Evolutionary conservation across 2,329 filamentous ascomycete species (phyloP).

Genomic region (Calonectria hawksworthii): DNA sequence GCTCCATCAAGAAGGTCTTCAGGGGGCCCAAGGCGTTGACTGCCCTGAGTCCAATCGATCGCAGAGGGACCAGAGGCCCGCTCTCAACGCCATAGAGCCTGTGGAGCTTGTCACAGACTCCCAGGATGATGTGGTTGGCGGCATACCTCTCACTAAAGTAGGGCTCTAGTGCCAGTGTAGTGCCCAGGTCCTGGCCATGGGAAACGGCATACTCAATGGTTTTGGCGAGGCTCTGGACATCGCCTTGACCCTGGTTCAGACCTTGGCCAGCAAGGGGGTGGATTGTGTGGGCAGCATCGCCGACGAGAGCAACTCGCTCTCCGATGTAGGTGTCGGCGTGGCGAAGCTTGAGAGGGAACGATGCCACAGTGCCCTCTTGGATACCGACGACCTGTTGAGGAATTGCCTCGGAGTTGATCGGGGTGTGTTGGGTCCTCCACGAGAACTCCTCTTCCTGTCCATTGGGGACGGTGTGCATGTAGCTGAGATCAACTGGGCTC

Average conservation of each 20-base stretch:
- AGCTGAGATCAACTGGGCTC: slow-evolving; percentile 82
- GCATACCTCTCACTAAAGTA: slow-evolving; percentile 88
- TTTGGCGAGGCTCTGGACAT: slow-evolving; percentile 83
- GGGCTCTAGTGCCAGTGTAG: slow-evolving; percentile 80
- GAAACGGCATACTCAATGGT: slow-evolving; percentile 82
- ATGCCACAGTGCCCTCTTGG: slow-evolving; percentile 85
- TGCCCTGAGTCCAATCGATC: slow-evolving; percentile 81
- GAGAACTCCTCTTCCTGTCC: slow-evolving; percentile 80
- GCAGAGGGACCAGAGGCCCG: slow-evolving; percentile 83
- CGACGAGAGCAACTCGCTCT: slow-evolving; percentile 91
- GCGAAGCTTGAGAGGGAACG: slow-evolving; percentile 90
- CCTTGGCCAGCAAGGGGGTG: slow-evolving; percentile 96
- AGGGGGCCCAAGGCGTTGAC: slow-evolving; percentile 82
- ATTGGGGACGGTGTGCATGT: slow-evolving; percentile 76
- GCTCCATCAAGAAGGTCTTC: slow-evolving; percentile 89
- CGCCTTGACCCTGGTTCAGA: slow-evolving; percentile 91
- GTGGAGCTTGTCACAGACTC: slow-evolving; percentile 89
- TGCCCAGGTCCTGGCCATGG: slow-evolving; percentile 91
- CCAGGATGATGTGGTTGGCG: slow-evolving; percentile 84
- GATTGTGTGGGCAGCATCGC: slow-evolving; percentile 94
- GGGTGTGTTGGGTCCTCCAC: slow-evolving; percentile 86
- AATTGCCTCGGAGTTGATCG: slow-evolving; percentile 64
- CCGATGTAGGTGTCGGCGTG: slow-evolving; percentile 95
- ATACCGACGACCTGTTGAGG: slow-evolving; percentile 79
- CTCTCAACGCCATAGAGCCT: slow-evolving; percentile 88